Percentiles rank a stretch among this genome's conserved stretches.
Evolutionary conservation across 2,329 filamentous ascomycete genomes (phyloP).

Genomic region (Zymoseptoria passerinii): DNA sequence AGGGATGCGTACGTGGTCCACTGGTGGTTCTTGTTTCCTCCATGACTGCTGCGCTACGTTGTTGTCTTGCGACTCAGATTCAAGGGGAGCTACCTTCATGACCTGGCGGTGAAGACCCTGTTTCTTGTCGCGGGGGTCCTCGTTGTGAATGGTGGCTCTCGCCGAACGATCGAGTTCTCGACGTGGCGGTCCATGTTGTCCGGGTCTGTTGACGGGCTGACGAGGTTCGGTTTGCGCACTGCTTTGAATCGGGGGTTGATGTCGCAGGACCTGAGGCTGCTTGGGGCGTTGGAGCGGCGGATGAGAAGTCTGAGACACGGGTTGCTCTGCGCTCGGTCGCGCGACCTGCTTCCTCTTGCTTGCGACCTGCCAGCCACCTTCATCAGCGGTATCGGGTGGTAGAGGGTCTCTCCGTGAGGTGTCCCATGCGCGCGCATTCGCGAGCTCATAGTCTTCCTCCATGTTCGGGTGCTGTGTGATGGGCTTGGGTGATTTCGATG

Average conservation of each 20-base stretch:
- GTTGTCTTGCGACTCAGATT: background rate
- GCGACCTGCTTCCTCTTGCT: background rate
- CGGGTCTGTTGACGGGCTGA: too few species aligned
- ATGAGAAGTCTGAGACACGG: background rate
- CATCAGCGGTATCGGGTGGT: background rate
- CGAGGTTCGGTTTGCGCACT: too few species aligned
- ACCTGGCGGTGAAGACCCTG: background rate
- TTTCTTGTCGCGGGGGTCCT: background rate
- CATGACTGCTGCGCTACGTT: conserved; percentile 15
- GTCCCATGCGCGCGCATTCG: conserved; percentile 18
- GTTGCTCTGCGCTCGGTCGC: background rate
- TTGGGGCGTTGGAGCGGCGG: background rate
- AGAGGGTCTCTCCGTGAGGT: background rate
- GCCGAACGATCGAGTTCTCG: too few species aligned
- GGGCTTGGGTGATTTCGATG: background rate
- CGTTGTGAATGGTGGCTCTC: too few species aligned
- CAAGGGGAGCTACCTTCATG: background rate
- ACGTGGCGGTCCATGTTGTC: too few species aligned
- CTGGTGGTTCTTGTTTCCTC: conserved; percentile 10
- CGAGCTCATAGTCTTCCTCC: conserved; percentile 13
- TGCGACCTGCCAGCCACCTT: background rate
- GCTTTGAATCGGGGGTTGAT: background rate
- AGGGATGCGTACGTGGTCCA: conserved; percentile 15
- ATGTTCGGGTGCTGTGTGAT: background rate
- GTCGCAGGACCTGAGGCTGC: conserved; percentile 1